These are phyloP conservation scores for Populus deltoides DNA, from an alignment of 345 rosid genomes.

Conservation along the genomic window DNA sequence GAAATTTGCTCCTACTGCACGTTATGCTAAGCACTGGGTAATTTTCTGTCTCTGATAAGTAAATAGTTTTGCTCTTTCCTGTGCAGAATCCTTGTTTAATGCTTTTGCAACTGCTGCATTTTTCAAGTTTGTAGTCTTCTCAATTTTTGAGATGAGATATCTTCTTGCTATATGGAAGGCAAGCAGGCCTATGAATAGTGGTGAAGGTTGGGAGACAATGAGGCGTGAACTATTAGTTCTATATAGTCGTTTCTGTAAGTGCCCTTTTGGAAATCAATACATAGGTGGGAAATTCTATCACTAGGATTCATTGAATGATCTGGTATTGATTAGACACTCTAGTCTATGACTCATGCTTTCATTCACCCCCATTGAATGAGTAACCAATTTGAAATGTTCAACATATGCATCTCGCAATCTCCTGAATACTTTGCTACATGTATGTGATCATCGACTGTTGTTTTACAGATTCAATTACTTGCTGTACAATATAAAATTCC, in stretches of 20 bases:
- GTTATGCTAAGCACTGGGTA: constrained; percentile 3
- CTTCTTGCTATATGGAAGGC: constrained; percentile 99
- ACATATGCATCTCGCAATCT: not conserved
- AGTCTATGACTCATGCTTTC: not conserved
- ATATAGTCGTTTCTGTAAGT: constrained; percentile 98
- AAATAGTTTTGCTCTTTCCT: constrained; percentile 18
- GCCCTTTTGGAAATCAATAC: not conserved
- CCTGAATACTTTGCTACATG: not conserved
- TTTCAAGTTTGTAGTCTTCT: constrained; percentile 97
- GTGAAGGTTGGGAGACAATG: constrained; percentile 99
- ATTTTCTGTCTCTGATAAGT: constrained; percentile 14
- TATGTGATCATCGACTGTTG: not conserved
- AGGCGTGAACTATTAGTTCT: constrained; percentile 92
- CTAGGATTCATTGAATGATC: not conserved
- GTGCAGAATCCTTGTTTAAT: constrained; percentile 88
- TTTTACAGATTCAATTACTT: constrained; percentile 6
- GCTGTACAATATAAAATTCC: not conserved
- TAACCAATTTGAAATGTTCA: not conserved
- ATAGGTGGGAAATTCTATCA: not conserved
- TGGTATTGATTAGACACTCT: not conserved
- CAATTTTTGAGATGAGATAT: constrained; percentile 98
- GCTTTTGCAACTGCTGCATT: constrained; percentile 99
- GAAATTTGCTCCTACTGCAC: not conserved
- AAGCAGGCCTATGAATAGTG: constrained; percentile 74
- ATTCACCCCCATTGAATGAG: not conserved